Conservation (phyloP, 208 protist species). For the Acanthamoeba castellanii region DNA sequence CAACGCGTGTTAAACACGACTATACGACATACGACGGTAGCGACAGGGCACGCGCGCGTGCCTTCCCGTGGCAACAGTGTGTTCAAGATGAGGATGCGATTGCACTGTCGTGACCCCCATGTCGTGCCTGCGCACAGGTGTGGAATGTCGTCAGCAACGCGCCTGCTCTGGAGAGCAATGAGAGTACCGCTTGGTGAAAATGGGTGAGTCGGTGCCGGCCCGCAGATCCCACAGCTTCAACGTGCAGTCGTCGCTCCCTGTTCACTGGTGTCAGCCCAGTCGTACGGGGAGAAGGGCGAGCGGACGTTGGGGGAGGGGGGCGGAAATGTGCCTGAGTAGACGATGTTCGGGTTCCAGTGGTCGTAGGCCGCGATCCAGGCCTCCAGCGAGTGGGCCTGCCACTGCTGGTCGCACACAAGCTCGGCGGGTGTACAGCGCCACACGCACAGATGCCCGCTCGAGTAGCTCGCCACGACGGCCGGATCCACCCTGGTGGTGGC, state of each 20-base stretch:
- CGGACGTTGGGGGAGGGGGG: neutral
- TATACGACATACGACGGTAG: too few species aligned
- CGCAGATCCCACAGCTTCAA: conserved; percentile 64
- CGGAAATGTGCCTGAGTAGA: conserved; percentile 35
- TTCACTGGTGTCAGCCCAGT: neutral
- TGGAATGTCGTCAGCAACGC: neutral
- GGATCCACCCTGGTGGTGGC: neutral
- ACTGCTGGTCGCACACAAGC: neutral
- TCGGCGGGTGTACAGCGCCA: conserved; percentile 16
- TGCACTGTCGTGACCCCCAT: conserved; percentile 68
- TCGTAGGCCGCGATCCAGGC: conserved; percentile 68
- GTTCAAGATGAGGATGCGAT: conserved; percentile 56
- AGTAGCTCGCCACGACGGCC: conserved; percentile 48
- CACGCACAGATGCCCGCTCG: conserved; percentile 8
- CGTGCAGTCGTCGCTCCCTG: conserved; percentile 63
- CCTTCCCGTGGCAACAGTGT: conserved; percentile 61
- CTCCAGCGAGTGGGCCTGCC: conserved; percentile 69
- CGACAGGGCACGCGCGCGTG: neutral
- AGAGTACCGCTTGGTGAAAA: conserved; percentile 65
- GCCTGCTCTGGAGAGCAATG: neutral
- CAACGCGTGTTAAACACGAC: neutral
- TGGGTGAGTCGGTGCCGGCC: neutral
- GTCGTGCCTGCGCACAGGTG: conserved; percentile 27
- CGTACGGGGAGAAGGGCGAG: neutral
- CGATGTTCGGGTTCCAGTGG: conserved; percentile 53